A percentile compares a stretch with the other conserved stretches of the same genome.
Conservation (phyloP, 2,329 filamentous ascomycete species). For the Cladophialophora carrionii region DNA sequence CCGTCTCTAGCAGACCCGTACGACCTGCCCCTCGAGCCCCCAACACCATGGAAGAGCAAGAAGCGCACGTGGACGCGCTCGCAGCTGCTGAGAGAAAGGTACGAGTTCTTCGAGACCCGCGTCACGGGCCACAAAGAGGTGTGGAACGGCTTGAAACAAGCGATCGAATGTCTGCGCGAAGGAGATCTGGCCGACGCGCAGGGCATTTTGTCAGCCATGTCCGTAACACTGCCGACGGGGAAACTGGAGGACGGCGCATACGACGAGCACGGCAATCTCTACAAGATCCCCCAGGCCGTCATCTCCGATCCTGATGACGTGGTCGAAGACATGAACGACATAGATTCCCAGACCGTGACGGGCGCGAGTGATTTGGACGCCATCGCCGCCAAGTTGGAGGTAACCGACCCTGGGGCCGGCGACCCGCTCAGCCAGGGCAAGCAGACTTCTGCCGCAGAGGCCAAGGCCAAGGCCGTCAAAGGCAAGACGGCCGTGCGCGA, state of each 20-base stretch:
- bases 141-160: slow-evolving; percentile 74
- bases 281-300: slow-evolving; percentile 69
- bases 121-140: slow-evolving; percentile 76
- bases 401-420: slow-evolving; percentile 34
- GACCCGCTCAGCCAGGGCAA: slow-evolving; percentile 29
- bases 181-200: slow-evolving; percentile 71
- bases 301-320: slow-evolving; percentile 69
- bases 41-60: slow-evolving; percentile 65
- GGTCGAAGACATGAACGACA: slow-evolving; percentile 39
- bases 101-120: slow-evolving; percentile 87
- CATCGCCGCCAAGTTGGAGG: slow-evolving; percentile 39
- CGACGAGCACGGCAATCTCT: slow-evolving; percentile 70
- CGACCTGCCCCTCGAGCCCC: slow-evolving; percentile 68
- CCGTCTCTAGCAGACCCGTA: slow-evolving; percentile 61
- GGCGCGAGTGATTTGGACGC: slow-evolving; percentile 41
- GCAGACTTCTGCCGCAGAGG: slow-evolving; percentile 38
- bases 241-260: slow-evolving; percentile 73
- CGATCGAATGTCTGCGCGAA: slow-evolving; percentile 69
- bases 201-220: slow-evolving; percentile 75
- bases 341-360: slow-evolving; percentile 47
- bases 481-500: slow-evolving; percentile 62
- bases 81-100: slow-evolving; percentile 70
- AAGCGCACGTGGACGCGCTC: slow-evolving; percentile 70
- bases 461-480: slow-evolving; percentile 59
- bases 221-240: slow-evolving; percentile 73